Evolutionary conservation across 768 basidiomycete species (phyloP), one percentile per base, ranked within the genome.

Genomic region (Mycena filopes): DNA sequence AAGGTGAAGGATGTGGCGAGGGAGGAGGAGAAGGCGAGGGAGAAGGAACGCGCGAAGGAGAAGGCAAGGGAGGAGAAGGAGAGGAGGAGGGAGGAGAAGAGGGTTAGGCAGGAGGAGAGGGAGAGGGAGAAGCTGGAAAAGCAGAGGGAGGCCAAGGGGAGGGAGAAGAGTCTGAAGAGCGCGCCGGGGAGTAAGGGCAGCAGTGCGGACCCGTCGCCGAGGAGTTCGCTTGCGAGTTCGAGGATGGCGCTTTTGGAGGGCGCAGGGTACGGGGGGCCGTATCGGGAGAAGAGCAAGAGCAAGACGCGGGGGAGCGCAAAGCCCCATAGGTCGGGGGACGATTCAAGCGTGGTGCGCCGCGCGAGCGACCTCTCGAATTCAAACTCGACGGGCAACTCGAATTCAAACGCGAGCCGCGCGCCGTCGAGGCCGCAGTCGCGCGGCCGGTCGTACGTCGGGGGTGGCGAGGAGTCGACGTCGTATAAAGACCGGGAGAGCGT

Each of bases 21-120:
- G 33, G 61, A 71, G 58, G 57, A 67, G 64, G 61, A 66, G 36
- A 59, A 70, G 66, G 58, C 71, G 71, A 26, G 69, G 48, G 42
- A 73, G 67, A 66, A 70, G 68, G 63, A 67, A 51, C 31, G 42
- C 57, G 61, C 63, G 54, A 21, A 38, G n/a, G 54, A 67, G 41
- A 51, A 65, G 55, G 55, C 42, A 36, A 60, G 59, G 57, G 65
- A 70, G 60, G 54, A 55, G 62, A 49, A 64, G 21, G 53, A 63
- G 66, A 55, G 60, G 36, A 31, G 63, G 26, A 38, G 60, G 25
- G 49, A 54, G 33, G 65, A 71, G 25, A 64, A 71, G 42, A 70
- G 68, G 57, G 29, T 45, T n/a, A n/a, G n/a, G 41, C 40, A 25
- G 18, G 54, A 65, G 23, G 67, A 65, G 63, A 57, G 71, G n/a